A percentile compares a stretch with the other conserved stretches of the same genome.
Evolutionary conservation across 805 yeast species (phyloP).

Genomic region (Candida vaughaniae): DNA sequence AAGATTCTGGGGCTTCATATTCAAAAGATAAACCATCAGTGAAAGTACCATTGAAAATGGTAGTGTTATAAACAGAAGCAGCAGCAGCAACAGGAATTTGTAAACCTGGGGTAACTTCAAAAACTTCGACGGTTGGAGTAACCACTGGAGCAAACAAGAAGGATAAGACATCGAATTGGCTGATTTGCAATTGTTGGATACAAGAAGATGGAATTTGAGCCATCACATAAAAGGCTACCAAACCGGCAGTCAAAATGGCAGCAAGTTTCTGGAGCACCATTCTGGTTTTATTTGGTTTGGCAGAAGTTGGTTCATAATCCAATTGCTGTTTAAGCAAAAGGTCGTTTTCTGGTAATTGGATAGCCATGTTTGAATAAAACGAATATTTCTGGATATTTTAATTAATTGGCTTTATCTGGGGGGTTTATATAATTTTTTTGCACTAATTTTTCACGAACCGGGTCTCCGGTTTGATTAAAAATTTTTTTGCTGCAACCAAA

Average conservation of each 20-base stretch:
- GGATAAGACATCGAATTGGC: background rate
- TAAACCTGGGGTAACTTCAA: conserved; percentile 12
- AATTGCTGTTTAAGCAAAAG: conserved; percentile 6
- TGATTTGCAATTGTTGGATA: too few relatives aligned
- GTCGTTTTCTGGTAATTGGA: conserved; percentile 13
- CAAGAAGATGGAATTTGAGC: background rate
- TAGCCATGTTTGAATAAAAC: too few relatives aligned
- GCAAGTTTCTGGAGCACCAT: background rate
- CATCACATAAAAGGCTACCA: background rate
- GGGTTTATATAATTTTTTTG: too few relatives aligned
- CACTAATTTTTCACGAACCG: too few relatives aligned
- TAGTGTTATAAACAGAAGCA: conserved; percentile 2
- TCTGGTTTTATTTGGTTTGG: background rate
- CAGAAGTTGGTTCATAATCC: conserved; percentile 1
- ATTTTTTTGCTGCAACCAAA: too few relatives aligned
- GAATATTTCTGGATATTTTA: too few relatives aligned
- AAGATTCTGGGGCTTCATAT: conserved; percentile 11
- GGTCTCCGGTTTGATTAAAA: too few relatives aligned
- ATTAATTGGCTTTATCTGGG: too few relatives aligned
- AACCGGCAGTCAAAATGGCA: background rate
- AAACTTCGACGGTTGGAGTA: conserved; percentile 9
- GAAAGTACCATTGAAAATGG: conserved; percentile 11
- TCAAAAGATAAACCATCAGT: conserved; percentile 9
- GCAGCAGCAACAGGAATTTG: conserved; percentile 1
- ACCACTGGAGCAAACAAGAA: background rate